Percentiles rank a stretch among this genome's conserved stretches.
Evolutionary conservation across 495 filamentous ascomycete genomes (phyloP).

Genomic region (Penicillium riverlandense): DNA sequence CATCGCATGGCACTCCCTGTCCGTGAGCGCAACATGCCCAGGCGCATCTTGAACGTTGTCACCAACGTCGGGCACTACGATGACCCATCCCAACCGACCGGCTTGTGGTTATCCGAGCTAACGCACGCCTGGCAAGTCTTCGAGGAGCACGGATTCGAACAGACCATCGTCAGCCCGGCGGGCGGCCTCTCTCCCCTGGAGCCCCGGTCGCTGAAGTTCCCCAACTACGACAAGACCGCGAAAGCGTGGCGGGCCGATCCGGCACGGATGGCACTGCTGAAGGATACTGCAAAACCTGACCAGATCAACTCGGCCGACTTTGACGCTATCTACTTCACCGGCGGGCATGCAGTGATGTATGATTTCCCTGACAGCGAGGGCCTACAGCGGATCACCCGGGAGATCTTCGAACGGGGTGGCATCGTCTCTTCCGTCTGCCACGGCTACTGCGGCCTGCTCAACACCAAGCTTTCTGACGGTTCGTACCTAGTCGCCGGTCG

Average conservation of each 20-base stretch:
- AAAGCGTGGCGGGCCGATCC: constrained; percentile 5
- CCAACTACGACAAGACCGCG: constrained; percentile 35
- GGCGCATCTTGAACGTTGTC: constrained; percentile 3
- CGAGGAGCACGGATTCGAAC: constrained; percentile 24
- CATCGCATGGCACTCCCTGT: too few relatives aligned
- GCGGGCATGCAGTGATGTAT: constrained; percentile 59
- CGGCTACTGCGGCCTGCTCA: constrained; percentile 46
- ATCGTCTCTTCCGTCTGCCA: constrained; percentile 53
- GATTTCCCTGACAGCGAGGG: constrained; percentile 40
- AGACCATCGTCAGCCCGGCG: constrained; percentile 47
- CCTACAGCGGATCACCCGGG: constrained; percentile 40
- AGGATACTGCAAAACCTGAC: constrained; percentile 36
- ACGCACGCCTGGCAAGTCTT: constrained; percentile 54
- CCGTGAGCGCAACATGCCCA: too few relatives aligned
- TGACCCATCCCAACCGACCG: constrained; percentile 6
- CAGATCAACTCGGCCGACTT: constrained; percentile 30
- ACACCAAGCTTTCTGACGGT: constrained; percentile 40
- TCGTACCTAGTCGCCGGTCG: constrained; percentile 38
- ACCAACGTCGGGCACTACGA: constrained; percentile 5
- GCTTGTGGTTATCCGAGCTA: constrained; percentile 38
- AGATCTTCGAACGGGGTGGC: constrained; percentile 48
- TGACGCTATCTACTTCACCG: constrained; percentile 55
- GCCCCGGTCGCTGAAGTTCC: constrained; percentile 45
- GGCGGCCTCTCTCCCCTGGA: constrained; percentile 54
- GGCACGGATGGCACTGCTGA: constrained; percentile 39